Evolutionary conservation across 2,329 filamentous ascomycete species (phyloP).

Genomic region (Lojkania enalia): DNA sequence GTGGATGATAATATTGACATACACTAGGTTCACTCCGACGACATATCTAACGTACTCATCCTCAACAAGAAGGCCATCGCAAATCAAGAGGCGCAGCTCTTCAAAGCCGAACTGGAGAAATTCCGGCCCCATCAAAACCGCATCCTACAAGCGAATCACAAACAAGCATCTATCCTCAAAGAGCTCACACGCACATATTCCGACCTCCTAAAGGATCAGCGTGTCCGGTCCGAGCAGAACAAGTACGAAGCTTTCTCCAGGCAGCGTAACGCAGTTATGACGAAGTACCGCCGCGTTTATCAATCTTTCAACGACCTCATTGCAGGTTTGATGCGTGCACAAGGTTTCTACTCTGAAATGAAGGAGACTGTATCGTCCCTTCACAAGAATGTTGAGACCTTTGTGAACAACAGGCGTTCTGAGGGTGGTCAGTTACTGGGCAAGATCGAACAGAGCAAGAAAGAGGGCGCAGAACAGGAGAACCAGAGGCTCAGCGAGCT

Average conservation of each 20-base stretch:
- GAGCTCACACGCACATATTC: slow-evolving; percentile 89
- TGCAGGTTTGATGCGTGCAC: slow-evolving; percentile 82
- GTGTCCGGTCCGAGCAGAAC: slow-evolving; percentile 89
- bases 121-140: slow-evolving; percentile 91
- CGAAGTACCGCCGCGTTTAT: slow-evolving; percentile 86
- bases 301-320: slow-evolving; percentile 90
- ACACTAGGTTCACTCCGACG: slow-evolving; percentile 83
- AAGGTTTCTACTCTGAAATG: slow-evolving; percentile 95
- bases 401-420: slow-evolving; percentile 89
- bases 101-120: slow-evolving; percentile 96
- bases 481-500: slow-evolving; percentile 81
- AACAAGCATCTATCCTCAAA: slow-evolving; percentile 92
- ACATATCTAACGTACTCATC: slow-evolving; percentile 96
- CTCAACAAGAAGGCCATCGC: slow-evolving; percentile 96
- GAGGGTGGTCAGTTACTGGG: slow-evolving; percentile 88
- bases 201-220: slow-evolving; percentile 86
- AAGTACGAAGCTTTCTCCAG: slow-evolving; percentile 90
- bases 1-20: slow-evolving; percentile 5
- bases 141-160: slow-evolving; percentile 90
- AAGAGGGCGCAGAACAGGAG: slow-evolving; percentile 76
- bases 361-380: slow-evolving; percentile 89
- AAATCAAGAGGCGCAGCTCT: slow-evolving; percentile 88
- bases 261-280: slow-evolving; percentile 78
- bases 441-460: slow-evolving; percentile 81
- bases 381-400: slow-evolving; percentile 93